Percentiles rank a stretch among this genome's conserved stretches.
Evolutionary conservation across 1,139 yeast species (phyloP).

Genomic region (Geotrichum bryndzae): DNA sequence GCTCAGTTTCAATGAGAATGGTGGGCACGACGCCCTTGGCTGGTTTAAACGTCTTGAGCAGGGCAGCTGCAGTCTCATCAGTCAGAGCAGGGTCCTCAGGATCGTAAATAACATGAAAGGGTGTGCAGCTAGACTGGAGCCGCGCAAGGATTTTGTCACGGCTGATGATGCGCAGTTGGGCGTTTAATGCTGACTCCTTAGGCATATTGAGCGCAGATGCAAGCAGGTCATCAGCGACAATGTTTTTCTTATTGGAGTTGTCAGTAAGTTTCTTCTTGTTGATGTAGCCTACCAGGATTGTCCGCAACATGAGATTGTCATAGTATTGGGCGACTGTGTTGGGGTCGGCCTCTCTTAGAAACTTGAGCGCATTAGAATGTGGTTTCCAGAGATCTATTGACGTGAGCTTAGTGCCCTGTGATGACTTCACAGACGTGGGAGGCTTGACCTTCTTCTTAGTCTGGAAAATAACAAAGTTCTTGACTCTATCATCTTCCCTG

Average conservation of each 20-base stretch:
- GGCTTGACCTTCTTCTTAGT: conserved; percentile 33
- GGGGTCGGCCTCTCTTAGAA: conserved; percentile 45
- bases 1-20: conserved; percentile 62
- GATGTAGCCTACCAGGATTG: conserved; percentile 52
- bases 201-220: conserved; percentile 31
- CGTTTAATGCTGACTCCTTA: conserved; percentile 9
- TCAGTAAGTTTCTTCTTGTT: conserved; percentile 47
- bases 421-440: conserved; percentile 1
- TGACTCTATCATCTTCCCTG: conserved; percentile 46
- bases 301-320: conserved; percentile 49
- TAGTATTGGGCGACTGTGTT: conserved; percentile 40
- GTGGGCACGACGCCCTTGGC: conserved; percentile 64
- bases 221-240: conserved; percentile 49
- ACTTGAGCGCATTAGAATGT: conserved; percentile 25
- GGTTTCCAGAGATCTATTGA: conserved; percentile 30
- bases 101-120: conserved; percentile 50
- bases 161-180: conserved; percentile 21
- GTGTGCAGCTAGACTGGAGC: conserved; percentile 50
- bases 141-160: conserved; percentile 51
- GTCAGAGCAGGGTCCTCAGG: conserved; percentile 37
- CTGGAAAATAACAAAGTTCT: conserved; percentile 59
- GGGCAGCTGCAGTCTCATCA: conserved; percentile 21
- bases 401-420: conserved; percentile 17
- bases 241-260: conserved; percentile 42
- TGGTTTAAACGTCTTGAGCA: conserved; percentile 33